Evolutionary conservation across 257 asterid species (phyloP).

Genomic region (Vinca minor): DNA sequence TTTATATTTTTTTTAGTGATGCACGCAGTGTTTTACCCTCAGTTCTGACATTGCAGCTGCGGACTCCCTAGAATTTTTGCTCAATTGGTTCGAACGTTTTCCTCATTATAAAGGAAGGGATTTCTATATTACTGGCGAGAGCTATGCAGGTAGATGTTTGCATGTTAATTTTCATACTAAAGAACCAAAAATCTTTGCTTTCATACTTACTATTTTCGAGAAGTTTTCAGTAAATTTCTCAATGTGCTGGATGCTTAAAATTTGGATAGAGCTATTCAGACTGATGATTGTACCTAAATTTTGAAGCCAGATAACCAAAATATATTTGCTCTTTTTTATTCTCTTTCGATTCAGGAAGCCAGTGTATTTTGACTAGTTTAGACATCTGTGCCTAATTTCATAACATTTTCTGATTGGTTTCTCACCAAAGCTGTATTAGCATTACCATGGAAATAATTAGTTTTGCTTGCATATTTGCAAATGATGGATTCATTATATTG

Average conservation of each 20-base stretch:
- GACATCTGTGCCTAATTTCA: background rate
- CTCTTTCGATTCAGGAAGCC: background rate
- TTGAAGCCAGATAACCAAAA: background rate
- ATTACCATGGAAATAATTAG: background rate
- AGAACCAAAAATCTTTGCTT: background rate
- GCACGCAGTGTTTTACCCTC: conserved; percentile 15
- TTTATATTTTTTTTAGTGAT: conserved; percentile 1
- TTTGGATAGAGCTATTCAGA: background rate
- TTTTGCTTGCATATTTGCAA: background rate
- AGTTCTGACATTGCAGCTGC: conserved; percentile 50
- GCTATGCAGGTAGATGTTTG: conserved; percentile 71
- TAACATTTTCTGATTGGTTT: background rate
- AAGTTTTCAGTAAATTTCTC: background rate
- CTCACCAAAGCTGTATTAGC: background rate
- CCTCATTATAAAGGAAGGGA: conserved; percentile 83
- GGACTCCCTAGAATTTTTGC: conserved; percentile 59
- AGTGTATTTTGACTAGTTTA: background rate
- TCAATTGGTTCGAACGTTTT: conserved; percentile 79
- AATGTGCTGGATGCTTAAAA: background rate
- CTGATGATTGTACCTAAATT: background rate
- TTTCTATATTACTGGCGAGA: conserved; percentile 78
- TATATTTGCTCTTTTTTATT: background rate
- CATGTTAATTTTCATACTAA: background rate
- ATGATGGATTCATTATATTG: background rate
- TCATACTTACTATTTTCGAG: background rate